These are phyloP conservation scores for Staphylotrichum tortipilum DNA, from an alignment of 495 filamentous ascomycete genomes.

Conservation along the genomic window DNA sequence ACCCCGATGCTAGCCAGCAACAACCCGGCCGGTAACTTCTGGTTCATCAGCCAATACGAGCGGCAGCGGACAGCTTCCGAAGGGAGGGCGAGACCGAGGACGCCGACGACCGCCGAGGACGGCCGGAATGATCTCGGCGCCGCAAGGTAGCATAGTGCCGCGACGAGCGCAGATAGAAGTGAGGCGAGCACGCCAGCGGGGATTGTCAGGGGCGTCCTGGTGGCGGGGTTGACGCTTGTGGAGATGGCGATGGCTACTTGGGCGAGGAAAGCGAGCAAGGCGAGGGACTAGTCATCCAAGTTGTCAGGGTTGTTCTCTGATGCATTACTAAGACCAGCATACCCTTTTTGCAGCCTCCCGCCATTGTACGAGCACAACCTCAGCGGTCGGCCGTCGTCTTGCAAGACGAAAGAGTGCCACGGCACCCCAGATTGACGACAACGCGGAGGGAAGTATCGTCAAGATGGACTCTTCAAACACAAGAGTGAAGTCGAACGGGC, in stretches of 20 bases:
- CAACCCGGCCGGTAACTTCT: background rate
- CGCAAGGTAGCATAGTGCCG: too few relatives aligned
- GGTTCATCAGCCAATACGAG: background rate
- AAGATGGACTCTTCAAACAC: background rate
- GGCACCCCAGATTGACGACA: background rate
- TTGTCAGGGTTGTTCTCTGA: too few relatives aligned
- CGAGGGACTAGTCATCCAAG: too few relatives aligned
- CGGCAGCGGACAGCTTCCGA: background rate
- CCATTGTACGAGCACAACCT: too few relatives aligned
- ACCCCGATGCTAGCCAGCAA: background rate
- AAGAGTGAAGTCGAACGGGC: background rate
- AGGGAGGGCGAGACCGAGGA: background rate
- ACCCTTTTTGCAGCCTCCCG: too few relatives aligned
- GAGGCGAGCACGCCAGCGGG: background rate
- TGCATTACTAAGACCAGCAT: too few relatives aligned
- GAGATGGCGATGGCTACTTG: background rate
- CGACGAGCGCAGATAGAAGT: background rate
- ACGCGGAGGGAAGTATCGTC: background rate
- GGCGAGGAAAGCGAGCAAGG: too few relatives aligned
- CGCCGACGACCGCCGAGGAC: background rate
- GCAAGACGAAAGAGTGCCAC: too few relatives aligned
- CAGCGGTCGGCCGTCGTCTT: too few relatives aligned
- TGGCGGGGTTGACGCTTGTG: background rate
- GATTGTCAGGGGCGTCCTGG: background rate
- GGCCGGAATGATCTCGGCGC: background rate